Conservation (phyloP, 352 stramenopile species). For the Peronospora belbahrii region DNA sequence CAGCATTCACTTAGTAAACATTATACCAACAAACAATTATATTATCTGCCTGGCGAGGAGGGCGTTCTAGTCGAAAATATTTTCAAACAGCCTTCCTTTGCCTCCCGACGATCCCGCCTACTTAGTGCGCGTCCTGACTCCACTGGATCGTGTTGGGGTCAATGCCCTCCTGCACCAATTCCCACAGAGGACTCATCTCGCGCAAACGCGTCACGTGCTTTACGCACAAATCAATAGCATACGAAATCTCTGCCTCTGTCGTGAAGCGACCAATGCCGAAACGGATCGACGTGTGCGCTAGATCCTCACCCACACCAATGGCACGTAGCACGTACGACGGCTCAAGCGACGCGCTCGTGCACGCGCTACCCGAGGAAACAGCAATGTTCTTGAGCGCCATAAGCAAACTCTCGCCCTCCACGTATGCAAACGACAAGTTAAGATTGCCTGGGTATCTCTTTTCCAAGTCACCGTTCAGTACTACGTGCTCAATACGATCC, state of each 20-base stretch:
- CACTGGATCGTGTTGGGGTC: constrained; percentile 99
- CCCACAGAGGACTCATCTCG: constrained; percentile 99
- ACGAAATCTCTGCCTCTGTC: constrained; percentile 96
- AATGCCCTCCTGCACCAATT: constrained; percentile 99
- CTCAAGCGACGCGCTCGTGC: constrained; percentile 95
- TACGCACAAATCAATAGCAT: constrained; percentile 90
- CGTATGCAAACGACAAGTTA: constrained; percentile 99
- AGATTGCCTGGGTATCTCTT: constrained; percentile 94
- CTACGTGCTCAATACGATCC: constrained; percentile 86
- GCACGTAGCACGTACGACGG: constrained; percentile 98
- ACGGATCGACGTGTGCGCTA: constrained; percentile 97
- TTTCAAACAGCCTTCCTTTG: neutral
- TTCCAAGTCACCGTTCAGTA: constrained; percentile 94
- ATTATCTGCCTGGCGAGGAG: too few species aligned
- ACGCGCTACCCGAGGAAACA: constrained; percentile 95
- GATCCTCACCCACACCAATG: constrained; percentile 97
- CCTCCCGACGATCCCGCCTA: too few species aligned
- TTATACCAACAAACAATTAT: too few species aligned
- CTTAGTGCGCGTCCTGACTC: constrained; percentile 91
- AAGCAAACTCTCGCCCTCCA: constrained; percentile 98
- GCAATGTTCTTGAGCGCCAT: constrained; percentile 99
- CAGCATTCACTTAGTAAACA: too few species aligned
- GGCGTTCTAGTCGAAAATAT: too few species aligned
- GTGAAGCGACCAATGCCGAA: constrained; percentile 98
- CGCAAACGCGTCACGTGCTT: constrained; percentile 94